These are phyloP conservation scores for Beta corolliflora DNA, from an alignment of 179 eudicot genomes.

Conservation along the genomic window DNA sequence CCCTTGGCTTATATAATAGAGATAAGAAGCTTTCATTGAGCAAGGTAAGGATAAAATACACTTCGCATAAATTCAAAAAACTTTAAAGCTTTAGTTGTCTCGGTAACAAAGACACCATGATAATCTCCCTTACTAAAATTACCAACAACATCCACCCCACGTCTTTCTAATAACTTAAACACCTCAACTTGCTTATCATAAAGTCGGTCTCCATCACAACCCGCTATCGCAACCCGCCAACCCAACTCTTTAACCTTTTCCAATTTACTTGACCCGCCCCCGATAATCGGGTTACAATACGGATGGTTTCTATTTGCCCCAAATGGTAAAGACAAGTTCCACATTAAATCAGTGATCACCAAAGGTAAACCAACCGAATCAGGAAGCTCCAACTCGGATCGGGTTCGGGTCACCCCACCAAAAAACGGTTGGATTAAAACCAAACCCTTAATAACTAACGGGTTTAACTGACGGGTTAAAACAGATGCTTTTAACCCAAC, in stretches of 20 bases:
- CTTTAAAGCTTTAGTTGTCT: conserved; percentile 6
- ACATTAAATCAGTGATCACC: conserved; percentile 36
- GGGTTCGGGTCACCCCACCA: conserved; percentile 43
- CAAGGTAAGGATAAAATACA: background rate
- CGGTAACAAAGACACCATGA: conserved; percentile 25
- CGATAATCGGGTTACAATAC: conserved; percentile 30
- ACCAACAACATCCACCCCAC: conserved; percentile 26
- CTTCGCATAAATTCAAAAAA: conserved; percentile 15
- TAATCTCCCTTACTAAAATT: conserved; percentile 30
- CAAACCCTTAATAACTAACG: conserved; percentile 48
- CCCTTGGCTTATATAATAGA: no score
- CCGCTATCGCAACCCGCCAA: conserved; percentile 32
- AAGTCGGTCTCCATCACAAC: conserved; percentile 32
- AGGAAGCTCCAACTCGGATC: conserved; percentile 36
- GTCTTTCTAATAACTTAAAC: conserved; percentile 14
- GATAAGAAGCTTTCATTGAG: no score
- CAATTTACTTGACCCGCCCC: conserved; percentile 20
- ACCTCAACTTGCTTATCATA: conserved; percentile 34
- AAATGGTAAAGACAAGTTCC: conserved; percentile 50
- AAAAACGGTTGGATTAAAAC: conserved; percentile 49
- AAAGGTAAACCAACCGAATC: conserved; percentile 21
- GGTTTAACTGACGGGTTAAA: conserved; percentile 27
- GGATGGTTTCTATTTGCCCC: conserved; percentile 32
- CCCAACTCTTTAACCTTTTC: conserved; percentile 19
- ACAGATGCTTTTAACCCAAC: conserved; percentile 38